phyloP scores from a whole-genome alignment of 768 basidiomycete genomes.

The Lentinula lateritia region DNA sequence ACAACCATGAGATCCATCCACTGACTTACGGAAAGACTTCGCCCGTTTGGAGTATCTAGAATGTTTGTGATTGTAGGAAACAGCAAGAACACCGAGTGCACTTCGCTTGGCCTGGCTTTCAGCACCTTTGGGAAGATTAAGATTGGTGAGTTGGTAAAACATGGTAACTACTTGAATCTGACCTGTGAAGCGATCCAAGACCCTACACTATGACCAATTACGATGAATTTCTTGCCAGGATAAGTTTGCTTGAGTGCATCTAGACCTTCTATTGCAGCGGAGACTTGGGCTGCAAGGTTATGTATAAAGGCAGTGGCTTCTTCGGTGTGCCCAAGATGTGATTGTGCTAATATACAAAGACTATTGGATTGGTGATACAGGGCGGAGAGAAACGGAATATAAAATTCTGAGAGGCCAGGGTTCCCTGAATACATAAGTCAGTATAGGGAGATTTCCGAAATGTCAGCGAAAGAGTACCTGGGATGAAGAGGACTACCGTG shows the following conservation, averaged over 20 bases:
- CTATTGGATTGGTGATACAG: conserved; percentile 30
- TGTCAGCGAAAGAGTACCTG: conserved; percentile 24
- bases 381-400: conserved; percentile 54
- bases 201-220: conserved; percentile 69
- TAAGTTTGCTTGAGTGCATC: conserved; percentile 34
- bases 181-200: conserved; percentile 65
- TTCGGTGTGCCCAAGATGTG: conserved; percentile 62
- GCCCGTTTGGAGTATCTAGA: conserved; percentile 58
- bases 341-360: conserved; percentile 54
- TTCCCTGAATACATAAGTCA: conserved; percentile 28
- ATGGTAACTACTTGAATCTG: conserved; percentile 8
- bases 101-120: conserved; percentile 33
- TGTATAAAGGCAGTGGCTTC: conserved; percentile 17
- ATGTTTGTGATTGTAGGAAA: conserved; percentile 71
- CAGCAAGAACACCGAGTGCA: conserved; percentile 50
- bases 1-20: not conserved
- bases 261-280: conserved; percentile 49
- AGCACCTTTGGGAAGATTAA: conserved; percentile 33
- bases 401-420: conserved; percentile 63
- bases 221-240: conserved; percentile 31
- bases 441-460: not conserved
- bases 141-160: not conserved
- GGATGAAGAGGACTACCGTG: conserved; percentile 41
- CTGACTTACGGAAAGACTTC: conserved; percentile 45
- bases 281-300: conserved; percentile 33